Evolutionary conservation across 257 asterid genomes (phyloP), one percentile per base, ranked within the genome.

Genomic region (Handroanthus guayacan): DNA sequence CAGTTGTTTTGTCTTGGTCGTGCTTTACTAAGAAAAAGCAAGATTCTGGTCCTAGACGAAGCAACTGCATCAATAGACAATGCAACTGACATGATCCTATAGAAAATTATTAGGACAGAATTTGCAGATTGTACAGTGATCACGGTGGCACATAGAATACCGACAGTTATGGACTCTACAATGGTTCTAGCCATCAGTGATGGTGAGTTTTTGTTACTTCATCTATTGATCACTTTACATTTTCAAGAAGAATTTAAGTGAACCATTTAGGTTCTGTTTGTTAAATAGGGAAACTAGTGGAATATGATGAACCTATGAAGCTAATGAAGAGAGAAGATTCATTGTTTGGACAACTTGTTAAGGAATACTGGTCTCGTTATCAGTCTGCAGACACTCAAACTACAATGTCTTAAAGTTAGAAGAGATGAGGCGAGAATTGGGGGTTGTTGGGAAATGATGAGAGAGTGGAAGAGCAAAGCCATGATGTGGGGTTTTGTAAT

Each of bases 61-160:
- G 98, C 99, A 12, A 95, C 99, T 31, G 97, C 99, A 6, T 95
- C 99, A 4, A 93, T 95, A 4, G 98, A 95, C 89, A 95, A 95
- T 62, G 84, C 96, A 13, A 93, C 99, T 0, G 99, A 95, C 79
- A 82, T 79, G 91, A 93, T 95, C 77, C 75, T 95, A 71, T 98
- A 93, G 91, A 95, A 84, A 82, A 91, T 96, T 17, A 89, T 95
- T 48, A 79, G 98, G 76, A 81, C 90, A 0, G 98, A 95, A 67
- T 95, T 93, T 55, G 85, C 85, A 5, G 88, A 91, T 69, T 89
- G 97, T 73, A 93, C 98, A 0, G 99, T 93, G 41, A 92, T 95
- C 71, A 95, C 98, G 3, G 97, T 95, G 41, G 98, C 99, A 1
- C 99, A 95, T 65, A 88, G 98, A 72, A 91, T 95, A 82, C 98